Base-by-base conservation (phyloP, 2,329 filamentous ascomycete species). In the Diaporthe velutina region DNA sequence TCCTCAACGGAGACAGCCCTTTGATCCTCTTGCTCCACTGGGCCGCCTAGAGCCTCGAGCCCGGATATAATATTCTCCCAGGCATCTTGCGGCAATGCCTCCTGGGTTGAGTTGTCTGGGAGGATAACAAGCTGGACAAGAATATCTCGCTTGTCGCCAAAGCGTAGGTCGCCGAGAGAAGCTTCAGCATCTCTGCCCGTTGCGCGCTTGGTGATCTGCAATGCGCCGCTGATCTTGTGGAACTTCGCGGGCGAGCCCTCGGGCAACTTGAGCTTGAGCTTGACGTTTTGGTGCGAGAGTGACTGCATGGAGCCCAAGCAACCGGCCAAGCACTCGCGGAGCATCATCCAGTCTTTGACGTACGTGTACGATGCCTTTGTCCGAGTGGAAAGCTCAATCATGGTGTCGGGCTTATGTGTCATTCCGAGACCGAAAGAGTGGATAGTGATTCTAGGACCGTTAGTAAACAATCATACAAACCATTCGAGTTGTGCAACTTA, bases 321-420 rank as follows among this genome's bases (percentile, higher is more conserved):
- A 57, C 97, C 97, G 33, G 96, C 97, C 58, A 98, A 89, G 82
- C 97, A 98, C 83, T 99, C 97, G 38, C 97, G 93, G 48, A 99
- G 90, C 96, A 98, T 99, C 96, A 98, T 98, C 97, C 97, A 99
- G 83, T 99, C 97, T 85, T 98, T 99, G 79, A 99, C 96, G 80
- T 98, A 99, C 1, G 95, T 97, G 81, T 98, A 99, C 1, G 95
- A 97, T 6, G 96, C 97, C 85, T 98, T 99, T 4, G 97, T 99
- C 76, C 95, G 91, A 9, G 94, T 97, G 0, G 97, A 98, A 17
- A 99, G 87, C 84, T 98, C 96, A 77, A 99, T 98, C 95, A 99
- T 98, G 0, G 96, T 98, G 82, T 99, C 97, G 7, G 97, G 97
- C 85, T 98, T 98, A 85, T 99, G 97, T 0, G 96, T 98, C 87